Conservation (phyloP, 2,329 filamentous ascomycete genomes). For the Aspergillus novoparasiticus region DNA sequence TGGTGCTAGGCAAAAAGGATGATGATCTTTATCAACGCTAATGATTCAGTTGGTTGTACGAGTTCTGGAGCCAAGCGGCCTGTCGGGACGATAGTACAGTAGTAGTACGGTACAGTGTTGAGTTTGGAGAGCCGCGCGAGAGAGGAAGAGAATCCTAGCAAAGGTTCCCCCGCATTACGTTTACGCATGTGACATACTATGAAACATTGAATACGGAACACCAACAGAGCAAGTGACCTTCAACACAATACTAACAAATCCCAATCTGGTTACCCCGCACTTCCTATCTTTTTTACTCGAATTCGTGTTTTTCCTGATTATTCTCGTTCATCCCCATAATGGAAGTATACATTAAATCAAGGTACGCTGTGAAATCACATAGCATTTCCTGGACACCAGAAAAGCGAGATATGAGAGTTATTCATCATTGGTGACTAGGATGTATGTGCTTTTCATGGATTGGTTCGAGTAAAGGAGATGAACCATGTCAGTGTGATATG, state of each 20-base stretch:
- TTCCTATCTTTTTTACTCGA: neutral
- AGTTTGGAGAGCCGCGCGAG: neutral
- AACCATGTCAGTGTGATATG: neutral
- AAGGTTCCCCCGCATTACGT: neutral
- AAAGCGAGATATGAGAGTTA: too few relatives aligned
- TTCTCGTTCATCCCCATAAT: neutral
- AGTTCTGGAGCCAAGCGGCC: neutral
- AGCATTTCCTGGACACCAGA: neutral
- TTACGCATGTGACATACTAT: neutral
- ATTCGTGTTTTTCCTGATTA: neutral
- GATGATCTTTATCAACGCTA: neutral
- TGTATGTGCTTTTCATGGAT: neutral
- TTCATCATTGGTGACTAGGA: neutral
- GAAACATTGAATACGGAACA: neutral
- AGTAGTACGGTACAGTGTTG: neutral
- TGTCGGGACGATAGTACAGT: neutral
- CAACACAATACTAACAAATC: neutral
- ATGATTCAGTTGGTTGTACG: conserved; percentile 1
- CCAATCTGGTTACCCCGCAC: neutral
- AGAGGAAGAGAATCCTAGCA: neutral
- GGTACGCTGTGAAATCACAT: neutral
- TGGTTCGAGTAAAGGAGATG: neutral
- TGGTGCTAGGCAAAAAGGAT: neutral
- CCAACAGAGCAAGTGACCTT: neutral
- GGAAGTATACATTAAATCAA: neutral